phyloP scores from a whole-genome alignment of 2,329 filamentous ascomycete genomes.

The Penicillium olsonii region DNA sequence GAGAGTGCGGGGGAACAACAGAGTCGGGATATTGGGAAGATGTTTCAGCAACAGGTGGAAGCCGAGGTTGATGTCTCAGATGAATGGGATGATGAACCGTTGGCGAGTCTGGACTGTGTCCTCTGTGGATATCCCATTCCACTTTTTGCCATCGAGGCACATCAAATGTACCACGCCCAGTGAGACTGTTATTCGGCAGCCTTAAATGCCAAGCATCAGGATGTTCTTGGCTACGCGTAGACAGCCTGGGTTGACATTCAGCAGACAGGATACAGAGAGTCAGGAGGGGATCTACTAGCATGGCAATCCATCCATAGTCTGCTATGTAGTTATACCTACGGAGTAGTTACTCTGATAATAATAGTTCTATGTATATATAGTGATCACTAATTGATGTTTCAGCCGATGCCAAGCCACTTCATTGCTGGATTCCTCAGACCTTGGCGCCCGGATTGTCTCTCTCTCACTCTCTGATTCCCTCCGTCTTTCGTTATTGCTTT shows the following conservation, averaged over 20 bases:
- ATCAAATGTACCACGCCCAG: conserved; percentile 49
- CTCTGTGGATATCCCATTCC: conserved; percentile 51
- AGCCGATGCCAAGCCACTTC: conserved; percentile 1
- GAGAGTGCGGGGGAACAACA: conserved; percentile 55
- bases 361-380: too few species aligned
- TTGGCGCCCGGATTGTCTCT: conserved; percentile 13
- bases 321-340: too few species aligned
- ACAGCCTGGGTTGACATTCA: too few species aligned
- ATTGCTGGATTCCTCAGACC: conserved; percentile 10
- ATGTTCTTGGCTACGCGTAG: too few species aligned
- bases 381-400: too few species aligned
- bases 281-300: too few species aligned
- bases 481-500: background rate
- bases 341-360: too few species aligned
- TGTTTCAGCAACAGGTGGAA: conserved; percentile 74
- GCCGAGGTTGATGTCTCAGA: conserved; percentile 12
- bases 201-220: conserved; percentile 9
- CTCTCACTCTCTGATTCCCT: conserved; percentile 3
- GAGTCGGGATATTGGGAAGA: conserved; percentile 75
- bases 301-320: too few species aligned
- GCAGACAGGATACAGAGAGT: too few species aligned
- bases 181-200: conserved; percentile 13
- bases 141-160: conserved; percentile 52
- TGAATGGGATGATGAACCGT: conserved; percentile 35
- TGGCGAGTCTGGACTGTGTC: conserved; percentile 38